Conservation (phyloP, 176 grass and related monocot species). For the Thinopyrum elongatum region DNA sequence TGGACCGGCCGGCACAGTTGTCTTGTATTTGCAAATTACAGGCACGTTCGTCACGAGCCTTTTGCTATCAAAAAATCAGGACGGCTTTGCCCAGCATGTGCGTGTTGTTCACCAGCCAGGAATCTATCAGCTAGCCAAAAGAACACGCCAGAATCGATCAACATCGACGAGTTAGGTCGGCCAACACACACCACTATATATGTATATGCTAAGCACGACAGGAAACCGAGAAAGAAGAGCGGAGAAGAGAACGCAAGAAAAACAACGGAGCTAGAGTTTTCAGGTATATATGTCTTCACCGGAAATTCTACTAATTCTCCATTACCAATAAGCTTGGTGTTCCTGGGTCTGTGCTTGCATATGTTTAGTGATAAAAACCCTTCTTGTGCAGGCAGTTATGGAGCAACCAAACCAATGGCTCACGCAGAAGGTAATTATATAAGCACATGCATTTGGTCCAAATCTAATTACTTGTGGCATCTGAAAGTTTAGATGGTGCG, state of each 20-base stretch:
- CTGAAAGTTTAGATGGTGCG: background rate
- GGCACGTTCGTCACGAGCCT: no score
- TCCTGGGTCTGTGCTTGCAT: background rate
- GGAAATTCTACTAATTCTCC: background rate
- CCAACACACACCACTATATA: no score
- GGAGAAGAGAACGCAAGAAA: background rate
- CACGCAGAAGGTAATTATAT: slow-evolving; percentile 19
- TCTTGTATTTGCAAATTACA: slow-evolving; percentile 8
- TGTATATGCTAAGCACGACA: background rate
- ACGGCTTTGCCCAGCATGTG: no score
- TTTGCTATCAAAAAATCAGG: no score
- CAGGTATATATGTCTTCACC: background rate
- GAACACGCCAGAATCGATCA: no score
- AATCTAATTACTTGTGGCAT: background rate
- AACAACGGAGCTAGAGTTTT: background rate
- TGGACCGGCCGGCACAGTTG: background rate
- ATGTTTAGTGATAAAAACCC: background rate
- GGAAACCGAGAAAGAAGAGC: background rate
- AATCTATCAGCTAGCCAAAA: no score
- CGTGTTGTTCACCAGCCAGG: no score
- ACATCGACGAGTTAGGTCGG: no score
- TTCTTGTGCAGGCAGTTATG: slow-evolving; percentile 21
- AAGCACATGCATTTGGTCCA: background rate
- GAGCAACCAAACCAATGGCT: slow-evolving; percentile 38
- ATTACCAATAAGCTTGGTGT: background rate